These are phyloP conservation scores for Phlyctochytrium bullatum DNA, from an alignment of 192 early-diverging fungal genomes.

Conservation along the genomic window DNA sequence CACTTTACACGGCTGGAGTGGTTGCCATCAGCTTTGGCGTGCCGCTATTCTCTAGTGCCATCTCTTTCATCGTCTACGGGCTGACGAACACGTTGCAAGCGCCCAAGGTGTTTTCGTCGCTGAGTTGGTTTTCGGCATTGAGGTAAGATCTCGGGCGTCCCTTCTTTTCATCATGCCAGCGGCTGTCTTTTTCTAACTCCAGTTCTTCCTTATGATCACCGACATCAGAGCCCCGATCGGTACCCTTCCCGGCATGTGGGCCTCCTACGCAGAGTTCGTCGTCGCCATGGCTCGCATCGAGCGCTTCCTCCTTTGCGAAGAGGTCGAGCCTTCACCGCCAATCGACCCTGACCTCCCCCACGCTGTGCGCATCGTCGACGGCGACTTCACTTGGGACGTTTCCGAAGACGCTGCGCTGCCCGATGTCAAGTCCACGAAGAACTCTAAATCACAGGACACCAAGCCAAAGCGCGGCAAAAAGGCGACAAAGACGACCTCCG, in stretches of 20 bases:
- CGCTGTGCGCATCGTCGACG: constrained; percentile 60
- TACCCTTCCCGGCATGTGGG: too few species aligned
- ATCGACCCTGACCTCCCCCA: constrained; percentile 38
- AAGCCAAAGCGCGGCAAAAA: constrained; percentile 15
- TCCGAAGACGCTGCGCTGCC: too few species aligned
- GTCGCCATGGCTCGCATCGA: constrained; percentile 50
- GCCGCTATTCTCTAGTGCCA: constrained; percentile 37
- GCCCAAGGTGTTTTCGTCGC: constrained; percentile 43
- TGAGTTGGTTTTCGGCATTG: constrained; percentile 43
- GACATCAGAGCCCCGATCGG: too few species aligned
- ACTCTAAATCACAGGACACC: too few species aligned
- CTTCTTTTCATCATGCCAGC: too few species aligned
- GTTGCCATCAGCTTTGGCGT: constrained; percentile 48
- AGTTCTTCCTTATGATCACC: too few species aligned
- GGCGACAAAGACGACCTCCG: constrained; percentile 34
- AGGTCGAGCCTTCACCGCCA: constrained; percentile 52
- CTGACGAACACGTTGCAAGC: constrained; percentile 28
- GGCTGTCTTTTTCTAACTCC: too few species aligned
- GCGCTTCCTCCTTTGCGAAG: constrained; percentile 56
- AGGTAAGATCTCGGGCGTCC: too few species aligned
- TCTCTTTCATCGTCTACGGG: constrained; percentile 48
- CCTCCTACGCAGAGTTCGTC: constrained; percentile 44
- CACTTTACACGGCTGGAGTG: constrained; percentile 33
- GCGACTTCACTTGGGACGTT: constrained; percentile 65
- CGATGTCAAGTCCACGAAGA: too few species aligned